Base-by-base conservation (phyloP, 148 eudicot genomes). In the Polygonum maritimum region DNA sequence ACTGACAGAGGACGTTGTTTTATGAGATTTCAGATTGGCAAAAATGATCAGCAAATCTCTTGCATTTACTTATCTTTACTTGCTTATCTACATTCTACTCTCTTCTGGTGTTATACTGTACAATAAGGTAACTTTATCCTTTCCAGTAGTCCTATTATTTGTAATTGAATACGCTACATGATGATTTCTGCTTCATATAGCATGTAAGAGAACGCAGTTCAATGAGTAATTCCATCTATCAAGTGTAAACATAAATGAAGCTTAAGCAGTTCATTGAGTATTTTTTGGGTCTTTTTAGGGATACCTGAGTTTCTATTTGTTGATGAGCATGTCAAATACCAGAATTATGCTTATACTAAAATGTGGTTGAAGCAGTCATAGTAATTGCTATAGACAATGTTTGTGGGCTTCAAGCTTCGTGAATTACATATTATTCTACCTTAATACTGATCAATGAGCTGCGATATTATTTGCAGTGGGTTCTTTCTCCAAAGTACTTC, bases 401-500 rank as follows among this genome's bases (percentile, higher is more conserved):
- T 31, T 62, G 1, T 18, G 26, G 14, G 69, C 11, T 62, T 62
- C 38, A 62, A 51, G 36, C 38, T 60, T 57, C 52, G 15, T 62
- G 26, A 48, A 22, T 19, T 48, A 33, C 75, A 57, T 38, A 54
- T 18, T 11, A 54, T 58, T 48, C 1, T 63, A 5, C 40, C 18
- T 75, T 41, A 22, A 54, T 69, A 44, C 44, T 63, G 44, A 75
- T 72, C 70, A 58, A 47, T 26, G 18, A 40, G 12, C 54, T 31
- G 54, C 67, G 31, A 79, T 51, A 79, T 49, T 72, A 6, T 72
- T 79, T 84, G 87, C 96, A 95, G 98, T 95, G 98, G 98, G 97
- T 95, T 84, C 98, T 95, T 78, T 95, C 98, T 76, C 97, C 94
- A 41, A 95, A 92, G 82, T 95, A 95, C 82, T 95, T 95, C 94